These are phyloP conservation scores for Carex cristatella DNA, from an alignment of 176 grass and related monocot species.

Conservation along the genomic window DNA sequence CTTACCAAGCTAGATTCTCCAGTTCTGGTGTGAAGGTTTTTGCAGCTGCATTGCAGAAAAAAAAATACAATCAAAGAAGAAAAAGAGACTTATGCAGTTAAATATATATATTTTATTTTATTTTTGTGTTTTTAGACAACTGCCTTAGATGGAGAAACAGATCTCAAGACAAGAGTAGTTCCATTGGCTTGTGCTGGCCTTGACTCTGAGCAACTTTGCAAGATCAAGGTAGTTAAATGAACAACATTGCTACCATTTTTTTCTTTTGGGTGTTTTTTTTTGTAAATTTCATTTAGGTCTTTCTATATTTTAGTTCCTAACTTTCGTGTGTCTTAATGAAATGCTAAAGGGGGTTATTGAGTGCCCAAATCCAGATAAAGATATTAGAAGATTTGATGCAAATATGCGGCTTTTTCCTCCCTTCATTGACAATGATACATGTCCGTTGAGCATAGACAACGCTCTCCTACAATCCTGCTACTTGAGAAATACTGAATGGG, in stretches of 20 bases:
- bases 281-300: not conserved
- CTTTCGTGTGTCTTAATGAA: constrained; percentile 24
- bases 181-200: constrained; percentile 68
- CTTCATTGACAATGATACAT: constrained; percentile 90
- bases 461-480: constrained; percentile 95
- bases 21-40: not conserved
- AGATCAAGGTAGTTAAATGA: constrained; percentile 60
- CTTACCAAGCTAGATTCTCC: not conserved
- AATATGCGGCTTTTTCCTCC: constrained; percentile 95
- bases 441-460: constrained; percentile 86
- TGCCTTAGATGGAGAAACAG: constrained; percentile 96
- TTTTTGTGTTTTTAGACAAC: constrained; percentile 59
- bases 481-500: constrained; percentile 97
- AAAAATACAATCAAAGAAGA: not conserved
- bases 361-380: constrained; percentile 82
- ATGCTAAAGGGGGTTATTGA: constrained; percentile 79
- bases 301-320: constrained; percentile 26
- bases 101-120: too few relatives aligned
- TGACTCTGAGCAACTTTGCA: constrained; percentile 77
- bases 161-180: constrained; percentile 79
- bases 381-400: constrained; percentile 97
- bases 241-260: not conserved
- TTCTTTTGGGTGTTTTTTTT: not conserved
- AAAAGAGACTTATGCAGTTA: not conserved
- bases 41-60: not conserved